Base-by-base conservation (phyloP, 306 rosid genomes). In the Ammopiptanthus mongolicus region DNA sequence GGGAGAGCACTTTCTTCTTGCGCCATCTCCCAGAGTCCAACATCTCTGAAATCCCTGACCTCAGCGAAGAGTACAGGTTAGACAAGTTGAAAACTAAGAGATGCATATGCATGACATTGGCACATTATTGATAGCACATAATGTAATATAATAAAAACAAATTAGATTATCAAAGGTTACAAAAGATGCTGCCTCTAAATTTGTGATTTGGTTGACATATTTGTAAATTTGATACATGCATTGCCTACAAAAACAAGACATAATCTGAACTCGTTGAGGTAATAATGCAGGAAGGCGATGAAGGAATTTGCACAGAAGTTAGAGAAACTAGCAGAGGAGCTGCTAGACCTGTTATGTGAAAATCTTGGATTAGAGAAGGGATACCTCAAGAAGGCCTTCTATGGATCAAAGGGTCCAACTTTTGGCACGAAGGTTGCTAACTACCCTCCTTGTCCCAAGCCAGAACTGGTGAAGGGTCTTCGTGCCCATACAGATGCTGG, bases 401-500 rank as follows among this genome's bases (percentile, higher is more conserved):
- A 81, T 69, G 96, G 96, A 44, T 72, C 91, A 11, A 84, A 60
- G 28, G 93, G 91, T 37, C 95, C 95, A 22, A 83, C 85, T 58
- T 90, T 86, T 42, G 96, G 93, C 7, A 90, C 90, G 64, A 90
- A 90, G 78, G 93, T 90, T 0, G 89, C 93, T 75, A 90, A 90
- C 82, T 88, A 90, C 81, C 93, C 96, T 0, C 81, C 87, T 0
- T 90, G 96, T n/a, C 93, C 96, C 0, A 86, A 85, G 13, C 93
- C 93, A 8, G 96, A 88, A 22, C 66, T 88, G 15, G 86, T 90
- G 70, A 86, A 90, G 78, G 96, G 96, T 41, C 96, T 88, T 47
- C 75, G 96, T 8, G 91, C 96, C 5, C 96, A 90, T 75, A 90
- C 96, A 4, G 96, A 90, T 52, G 96, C 93, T 1, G 96, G 93